A percentile compares a stretch with the other conserved stretches of the same genome.
Conservation (phyloP, 2,329 filamentous ascomycete species). For the Tympanopsis confertula region DNA sequence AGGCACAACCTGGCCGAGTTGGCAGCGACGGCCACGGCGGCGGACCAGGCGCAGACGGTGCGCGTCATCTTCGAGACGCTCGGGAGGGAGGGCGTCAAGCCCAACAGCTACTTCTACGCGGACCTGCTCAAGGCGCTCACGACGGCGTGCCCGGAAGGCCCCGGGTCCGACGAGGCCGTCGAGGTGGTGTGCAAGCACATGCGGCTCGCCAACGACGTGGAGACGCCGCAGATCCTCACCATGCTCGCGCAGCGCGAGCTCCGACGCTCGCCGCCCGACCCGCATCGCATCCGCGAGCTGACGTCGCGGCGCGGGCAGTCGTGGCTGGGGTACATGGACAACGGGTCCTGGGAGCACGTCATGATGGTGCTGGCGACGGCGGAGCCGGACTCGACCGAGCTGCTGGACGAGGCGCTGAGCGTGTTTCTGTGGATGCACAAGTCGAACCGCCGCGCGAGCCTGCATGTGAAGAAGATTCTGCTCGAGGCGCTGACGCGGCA, state of each 20-base stretch:
- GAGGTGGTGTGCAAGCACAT: slow-evolving; percentile 54
- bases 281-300: slow-evolving; percentile 45
- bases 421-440: slow-evolving; percentile 11
- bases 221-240: slow-evolving; percentile 60
- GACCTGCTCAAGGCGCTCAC: slow-evolving; percentile 60
- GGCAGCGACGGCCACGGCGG: not conserved
- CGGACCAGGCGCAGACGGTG: not conserved
- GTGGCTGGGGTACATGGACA: slow-evolving; percentile 28
- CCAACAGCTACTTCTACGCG: slow-evolving; percentile 36
- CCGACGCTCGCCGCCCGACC: slow-evolving; percentile 39
- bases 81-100: not conserved
- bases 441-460: slow-evolving; percentile 7
- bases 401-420: slow-evolving; percentile 14
- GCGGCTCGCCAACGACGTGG: slow-evolving; percentile 33
- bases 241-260: slow-evolving; percentile 63
- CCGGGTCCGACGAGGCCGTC: slow-evolving; percentile 34
- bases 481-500: slow-evolving; percentile 5
- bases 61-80: not conserved
- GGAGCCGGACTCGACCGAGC: slow-evolving; percentile 9
- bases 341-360: slow-evolving; percentile 59
- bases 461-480: not conserved
- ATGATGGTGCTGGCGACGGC: slow-evolving; percentile 52
- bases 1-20: not conserved
- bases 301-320: slow-evolving; percentile 32
- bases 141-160: slow-evolving; percentile 16